Conservation (phyloP, 208 protist species). For the Phytomonas francai region DNA sequence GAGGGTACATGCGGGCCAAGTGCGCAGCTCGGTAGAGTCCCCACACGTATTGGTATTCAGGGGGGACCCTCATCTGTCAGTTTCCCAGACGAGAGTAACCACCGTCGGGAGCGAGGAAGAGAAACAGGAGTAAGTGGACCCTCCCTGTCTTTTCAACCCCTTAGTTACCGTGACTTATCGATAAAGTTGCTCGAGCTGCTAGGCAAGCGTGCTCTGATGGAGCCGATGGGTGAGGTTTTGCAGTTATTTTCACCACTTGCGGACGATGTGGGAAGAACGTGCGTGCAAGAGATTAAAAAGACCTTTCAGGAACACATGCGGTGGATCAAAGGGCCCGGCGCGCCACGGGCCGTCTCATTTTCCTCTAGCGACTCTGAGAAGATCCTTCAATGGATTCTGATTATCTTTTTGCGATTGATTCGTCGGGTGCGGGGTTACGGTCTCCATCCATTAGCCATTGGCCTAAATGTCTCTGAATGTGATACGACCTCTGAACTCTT, state of each 20-base stretch:
- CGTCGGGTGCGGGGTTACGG: constrained; percentile 52
- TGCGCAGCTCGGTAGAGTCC: background rate
- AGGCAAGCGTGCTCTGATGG: constrained; percentile 38
- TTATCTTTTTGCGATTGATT: constrained; percentile 63
- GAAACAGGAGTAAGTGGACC: background rate
- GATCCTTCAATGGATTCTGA: constrained; percentile 47
- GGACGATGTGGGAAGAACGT: constrained; percentile 71
- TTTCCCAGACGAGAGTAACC: background rate
- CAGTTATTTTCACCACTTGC: constrained; percentile 66
- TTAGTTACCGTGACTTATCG: constrained; percentile 30
- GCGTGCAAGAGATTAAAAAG: constrained; percentile 49
- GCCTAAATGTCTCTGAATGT: constrained; percentile 18
- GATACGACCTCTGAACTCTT: background rate
- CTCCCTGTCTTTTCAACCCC: background rate
- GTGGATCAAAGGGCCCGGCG: constrained; percentile 50
- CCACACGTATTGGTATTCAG: background rate
- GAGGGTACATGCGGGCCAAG: background rate
- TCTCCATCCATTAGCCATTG: constrained; percentile 36
- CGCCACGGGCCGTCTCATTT: constrained; percentile 55
- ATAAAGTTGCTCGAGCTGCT: constrained; percentile 59
- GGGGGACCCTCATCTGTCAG: background rate
- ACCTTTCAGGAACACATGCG: constrained; percentile 66
- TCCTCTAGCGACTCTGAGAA: constrained; percentile 35
- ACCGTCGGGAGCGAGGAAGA: background rate
- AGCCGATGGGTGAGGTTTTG: constrained; percentile 17